phyloP scores from a whole-genome alignment of 2,329 filamentous ascomycete species.

The Lecanicillium sp. region DNA sequence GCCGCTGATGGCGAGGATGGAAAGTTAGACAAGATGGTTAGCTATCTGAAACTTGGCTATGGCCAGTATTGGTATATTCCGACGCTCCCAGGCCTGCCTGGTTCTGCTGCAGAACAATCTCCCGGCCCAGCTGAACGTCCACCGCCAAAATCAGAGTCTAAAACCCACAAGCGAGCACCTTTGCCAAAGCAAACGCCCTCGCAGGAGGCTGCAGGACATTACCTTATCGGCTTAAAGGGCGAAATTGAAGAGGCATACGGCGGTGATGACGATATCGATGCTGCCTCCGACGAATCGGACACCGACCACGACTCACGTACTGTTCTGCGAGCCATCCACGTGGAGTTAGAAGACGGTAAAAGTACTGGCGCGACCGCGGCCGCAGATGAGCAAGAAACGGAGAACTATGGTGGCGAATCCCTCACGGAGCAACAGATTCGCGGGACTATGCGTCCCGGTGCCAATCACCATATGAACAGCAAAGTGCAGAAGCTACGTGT shows the following conservation, averaged over 20 bases:
- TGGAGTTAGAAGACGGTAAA: constrained; percentile 47
- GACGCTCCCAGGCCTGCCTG: constrained; percentile 19
- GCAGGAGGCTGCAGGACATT: constrained; percentile 39
- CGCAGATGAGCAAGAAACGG: neutral
- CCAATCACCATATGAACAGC: constrained; percentile 42
- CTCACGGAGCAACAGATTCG: constrained; percentile 29
- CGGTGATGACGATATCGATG: constrained; percentile 25
- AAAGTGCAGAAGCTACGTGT: constrained; percentile 57
- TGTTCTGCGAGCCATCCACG: constrained; percentile 58
- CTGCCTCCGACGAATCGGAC: constrained; percentile 25
- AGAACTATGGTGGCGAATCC: constrained; percentile 25
- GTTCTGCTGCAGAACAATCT: constrained; percentile 9
- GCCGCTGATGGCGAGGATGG: constrained; percentile 26
- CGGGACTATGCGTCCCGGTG: constrained; percentile 28
- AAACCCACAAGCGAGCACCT: constrained; percentile 7
- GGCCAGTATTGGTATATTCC: constrained; percentile 58
- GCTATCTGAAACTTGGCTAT: constrained; percentile 61
- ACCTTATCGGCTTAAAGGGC: constrained; percentile 63
- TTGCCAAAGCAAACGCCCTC: constrained; percentile 19
- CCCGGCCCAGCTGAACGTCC: constrained; percentile 14
- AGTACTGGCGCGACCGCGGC: neutral
- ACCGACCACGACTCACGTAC: constrained; percentile 47
- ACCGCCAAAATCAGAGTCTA: constrained; percentile 9
- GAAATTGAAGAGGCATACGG: constrained; percentile 46
- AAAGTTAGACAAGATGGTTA: constrained; percentile 51